phyloP scores from a whole-genome alignment of 75 land plant genomes.

The Adiantum capillusveneris region DNA sequence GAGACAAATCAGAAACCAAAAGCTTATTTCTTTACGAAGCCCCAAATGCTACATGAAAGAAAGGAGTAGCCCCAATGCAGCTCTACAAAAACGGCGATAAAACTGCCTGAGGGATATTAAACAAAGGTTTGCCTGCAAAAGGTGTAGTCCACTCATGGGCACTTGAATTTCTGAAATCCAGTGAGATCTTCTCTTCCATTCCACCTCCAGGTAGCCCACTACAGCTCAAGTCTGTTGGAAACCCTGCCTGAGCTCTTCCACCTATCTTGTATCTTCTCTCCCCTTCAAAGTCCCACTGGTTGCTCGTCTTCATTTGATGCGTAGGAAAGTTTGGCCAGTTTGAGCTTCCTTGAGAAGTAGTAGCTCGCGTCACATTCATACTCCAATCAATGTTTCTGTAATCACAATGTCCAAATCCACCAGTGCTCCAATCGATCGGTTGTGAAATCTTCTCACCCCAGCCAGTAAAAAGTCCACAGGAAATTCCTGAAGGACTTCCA shows the following conservation, averaged over 20 bases:
- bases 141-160: constrained; percentile 69
- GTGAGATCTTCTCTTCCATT: constrained; percentile 11
- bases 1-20: no score
- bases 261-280: no score
- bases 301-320: constrained; percentile 4
- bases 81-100: constrained; percentile 50
- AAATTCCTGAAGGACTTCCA: constrained; percentile 21
- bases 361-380: constrained; percentile 26
- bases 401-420: constrained; percentile 36
- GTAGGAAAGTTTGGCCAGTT: background rate
- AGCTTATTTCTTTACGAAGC: no score
- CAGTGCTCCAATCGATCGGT: constrained; percentile 46
- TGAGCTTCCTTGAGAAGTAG: constrained; percentile 2
- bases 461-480: constrained; percentile 55
- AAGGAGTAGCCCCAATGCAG: no score
- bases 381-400: constrained; percentile 73
- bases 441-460: constrained; percentile 22
- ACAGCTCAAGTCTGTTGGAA: constrained; percentile 5
- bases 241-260: constrained; percentile 11
- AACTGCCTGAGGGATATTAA: constrained; percentile 48
- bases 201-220: constrained; percentile 4
- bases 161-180: constrained; percentile 8
- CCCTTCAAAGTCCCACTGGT: background rate
- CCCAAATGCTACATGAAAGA: no score
- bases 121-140: constrained; percentile 61